phyloP scores from a whole-genome alignment of 345 rosid species.

The Ricinus communis region DNA sequence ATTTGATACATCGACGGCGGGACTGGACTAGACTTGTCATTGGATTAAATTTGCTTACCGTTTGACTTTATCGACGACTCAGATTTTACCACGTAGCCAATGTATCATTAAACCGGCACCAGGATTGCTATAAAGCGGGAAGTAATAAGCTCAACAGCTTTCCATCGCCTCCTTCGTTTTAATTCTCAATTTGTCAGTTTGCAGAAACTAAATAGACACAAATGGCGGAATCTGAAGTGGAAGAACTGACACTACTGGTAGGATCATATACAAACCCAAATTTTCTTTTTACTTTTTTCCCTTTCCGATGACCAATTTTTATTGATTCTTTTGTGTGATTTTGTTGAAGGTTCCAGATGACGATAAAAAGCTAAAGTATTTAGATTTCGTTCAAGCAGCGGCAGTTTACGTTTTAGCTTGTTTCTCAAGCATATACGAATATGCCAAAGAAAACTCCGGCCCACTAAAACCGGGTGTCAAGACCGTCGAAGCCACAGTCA shows the following conservation, averaged over 20 bases:
- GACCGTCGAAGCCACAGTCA: conserved; percentile 56
- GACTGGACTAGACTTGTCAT: not conserved
- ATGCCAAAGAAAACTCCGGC: conserved; percentile 73
- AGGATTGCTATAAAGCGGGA: not conserved
- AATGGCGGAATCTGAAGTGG: conserved; percentile 35
- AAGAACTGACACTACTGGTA: conserved; percentile 25
- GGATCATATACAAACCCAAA: not conserved
- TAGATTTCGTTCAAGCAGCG: conserved; percentile 56
- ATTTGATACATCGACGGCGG: conserved; percentile 1
- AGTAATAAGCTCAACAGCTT: no score
- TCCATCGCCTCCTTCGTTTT: no score
- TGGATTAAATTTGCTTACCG: not conserved
- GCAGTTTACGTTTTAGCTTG: conserved; percentile 44
- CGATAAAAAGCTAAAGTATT: conserved; percentile 50
- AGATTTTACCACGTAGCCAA: conserved; percentile 14
- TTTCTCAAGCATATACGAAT: conserved; percentile 51
- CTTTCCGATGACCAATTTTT: no score
- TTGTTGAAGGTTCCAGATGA: conserved; percentile 26
- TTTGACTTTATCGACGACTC: not conserved
- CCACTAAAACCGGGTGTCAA: conserved; percentile 69
- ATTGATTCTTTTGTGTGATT: no score
- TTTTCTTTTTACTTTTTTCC: not conserved
- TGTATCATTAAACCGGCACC: no score
- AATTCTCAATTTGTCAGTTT: no score
- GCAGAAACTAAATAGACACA: no score